Base-by-base conservation (phyloP, 1,284 basidiomycete genomes). In the Cutaneotrichosporon arboriforme region DNA sequence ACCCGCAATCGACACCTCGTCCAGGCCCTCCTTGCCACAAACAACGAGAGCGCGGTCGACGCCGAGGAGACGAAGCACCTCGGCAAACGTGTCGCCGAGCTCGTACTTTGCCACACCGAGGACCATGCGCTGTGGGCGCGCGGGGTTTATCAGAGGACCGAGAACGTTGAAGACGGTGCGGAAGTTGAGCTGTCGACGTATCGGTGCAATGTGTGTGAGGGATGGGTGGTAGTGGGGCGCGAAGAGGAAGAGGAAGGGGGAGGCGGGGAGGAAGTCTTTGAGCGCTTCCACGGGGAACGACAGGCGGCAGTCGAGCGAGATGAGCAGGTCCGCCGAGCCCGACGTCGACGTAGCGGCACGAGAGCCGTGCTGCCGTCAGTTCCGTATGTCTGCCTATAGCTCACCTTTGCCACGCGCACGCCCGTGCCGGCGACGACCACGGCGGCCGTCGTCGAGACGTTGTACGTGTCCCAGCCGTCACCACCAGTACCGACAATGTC, bases 161-260 rank as follows among this genome's bases (percentile, higher is more conserved):
- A 97, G 81, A 54, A 96, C 79, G 77, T 98, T 98, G 82, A 97
- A 97, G 78, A 98, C 85, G 3, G 94, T 97, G 22, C 93, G 88
- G 79, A 97, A 97, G 54, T 92, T 91, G 49, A 98, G 83, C 0
- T 83, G 77, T 64, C 87, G 86, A 49, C 94, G 86, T 66, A 88
- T 84, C 0, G 93, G 91, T 0, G 87, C 89, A 61, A 98, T 81
- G 58, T 83, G 80, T 1, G 87, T 88, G 37, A 97, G 81, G 0
- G 88, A 76, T 1, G 93, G 92, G 74, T 98, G 92, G 76, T 91
- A 97, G 67, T 93, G 86, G 1, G 91, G 88, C 0, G 90, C 92
- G 59, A 94, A 86, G 71, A 98, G 85, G 81, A 97, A 97, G 12
- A 85, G 83, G 77, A 97, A 97, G 0, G 90, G 87, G 7, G 85